Percentiles rank a stretch among this genome's conserved stretches.
Evolutionary conservation across 2,329 filamentous ascomycete species (phyloP).

Genomic region (Colletotrichum tamarilloi): DNA sequence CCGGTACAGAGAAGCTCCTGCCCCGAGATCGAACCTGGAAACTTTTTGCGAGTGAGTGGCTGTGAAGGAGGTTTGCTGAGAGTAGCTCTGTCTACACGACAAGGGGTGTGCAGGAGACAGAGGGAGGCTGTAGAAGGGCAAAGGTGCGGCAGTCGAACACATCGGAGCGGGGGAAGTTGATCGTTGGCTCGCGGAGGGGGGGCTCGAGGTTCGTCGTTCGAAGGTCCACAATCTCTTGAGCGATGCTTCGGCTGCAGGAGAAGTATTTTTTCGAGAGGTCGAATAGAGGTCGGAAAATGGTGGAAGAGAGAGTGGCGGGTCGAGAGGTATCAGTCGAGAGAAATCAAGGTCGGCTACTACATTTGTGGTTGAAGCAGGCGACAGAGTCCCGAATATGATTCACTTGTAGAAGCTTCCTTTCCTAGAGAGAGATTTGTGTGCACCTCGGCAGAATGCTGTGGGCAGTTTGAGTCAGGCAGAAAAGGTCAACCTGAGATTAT

Average conservation of each 20-base stretch:
- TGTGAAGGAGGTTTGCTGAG: slow-evolving; percentile 7
- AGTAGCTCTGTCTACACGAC: slow-evolving; percentile 28
- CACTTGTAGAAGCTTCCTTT: slow-evolving; percentile 7
- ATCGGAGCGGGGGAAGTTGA: slow-evolving; percentile 38
- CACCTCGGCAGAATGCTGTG: neutral
- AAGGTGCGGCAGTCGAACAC: slow-evolving; percentile 39
- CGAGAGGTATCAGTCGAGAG: neutral
- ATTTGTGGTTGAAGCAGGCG: slow-evolving; percentile 14
- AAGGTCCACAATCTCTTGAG: neutral
- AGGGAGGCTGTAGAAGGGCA: slow-evolving; percentile 33
- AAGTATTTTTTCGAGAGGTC: neutral
- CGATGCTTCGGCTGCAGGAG: neutral
- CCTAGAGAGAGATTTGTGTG: neutral
- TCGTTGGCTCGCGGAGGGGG: slow-evolving; percentile 5
- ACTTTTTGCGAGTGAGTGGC: slow-evolving; percentile 15
- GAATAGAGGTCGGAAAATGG: neutral
- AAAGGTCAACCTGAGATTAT: neutral
- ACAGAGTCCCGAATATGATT: neutral
- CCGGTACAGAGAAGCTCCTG: slow-evolving; percentile 41
- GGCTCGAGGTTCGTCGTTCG: slow-evolving; percentile 1
- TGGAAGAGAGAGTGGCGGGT: neutral
- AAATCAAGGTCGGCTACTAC: slow-evolving; percentile 7
- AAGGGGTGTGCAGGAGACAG: slow-evolving; percentile 33
- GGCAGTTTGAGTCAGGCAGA: neutral
- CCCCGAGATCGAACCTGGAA: slow-evolving; percentile 24